Evolutionary conservation across 129 eudicot genomes (phyloP).

Genomic region (Erigeron canadensis): DNA sequence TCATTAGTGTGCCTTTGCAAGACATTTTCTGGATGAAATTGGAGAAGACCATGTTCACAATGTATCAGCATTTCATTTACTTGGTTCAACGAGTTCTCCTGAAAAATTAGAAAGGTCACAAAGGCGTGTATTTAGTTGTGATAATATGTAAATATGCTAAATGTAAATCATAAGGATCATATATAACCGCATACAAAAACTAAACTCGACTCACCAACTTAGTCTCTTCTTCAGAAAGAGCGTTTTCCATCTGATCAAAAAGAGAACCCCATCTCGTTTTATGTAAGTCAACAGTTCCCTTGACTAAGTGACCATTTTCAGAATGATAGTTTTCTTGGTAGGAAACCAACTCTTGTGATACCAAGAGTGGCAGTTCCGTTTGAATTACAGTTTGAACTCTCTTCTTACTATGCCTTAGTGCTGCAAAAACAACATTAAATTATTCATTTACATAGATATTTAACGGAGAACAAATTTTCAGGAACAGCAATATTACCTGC

Average conservation of each 20-base stretch:
- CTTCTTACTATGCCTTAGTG: conserved; percentile 77
- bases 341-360: conserved; percentile 55
- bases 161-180: neutral
- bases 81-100: conserved; percentile 86
- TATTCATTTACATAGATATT: conserved; percentile 1
- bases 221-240: conserved; percentile 83
- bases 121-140: neutral
- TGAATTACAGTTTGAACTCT: conserved; percentile 73
- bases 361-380: conserved; percentile 61
- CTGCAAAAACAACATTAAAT: conserved; percentile 38
- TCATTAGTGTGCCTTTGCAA: conserved; percentile 38
- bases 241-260: conserved; percentile 72
- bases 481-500: conserved; percentile 45
- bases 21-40: conserved; percentile 19
- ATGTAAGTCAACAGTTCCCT: conserved; percentile 57
- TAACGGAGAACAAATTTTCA: neutral
- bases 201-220: conserved; percentile 56
- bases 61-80: conserved; percentile 74
- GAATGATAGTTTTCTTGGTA: conserved; percentile 42
- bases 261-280: conserved; percentile 58
- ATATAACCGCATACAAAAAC: neutral
- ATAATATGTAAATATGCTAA: neutral
- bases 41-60: conserved; percentile 42
- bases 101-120: conserved; percentile 5
- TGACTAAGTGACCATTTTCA: conserved; percentile 19